These are phyloP conservation scores for maize (Zea mays) DNA, from an alignment of 176 grass and related monocot species.

Conservation along the genomic window DNA sequence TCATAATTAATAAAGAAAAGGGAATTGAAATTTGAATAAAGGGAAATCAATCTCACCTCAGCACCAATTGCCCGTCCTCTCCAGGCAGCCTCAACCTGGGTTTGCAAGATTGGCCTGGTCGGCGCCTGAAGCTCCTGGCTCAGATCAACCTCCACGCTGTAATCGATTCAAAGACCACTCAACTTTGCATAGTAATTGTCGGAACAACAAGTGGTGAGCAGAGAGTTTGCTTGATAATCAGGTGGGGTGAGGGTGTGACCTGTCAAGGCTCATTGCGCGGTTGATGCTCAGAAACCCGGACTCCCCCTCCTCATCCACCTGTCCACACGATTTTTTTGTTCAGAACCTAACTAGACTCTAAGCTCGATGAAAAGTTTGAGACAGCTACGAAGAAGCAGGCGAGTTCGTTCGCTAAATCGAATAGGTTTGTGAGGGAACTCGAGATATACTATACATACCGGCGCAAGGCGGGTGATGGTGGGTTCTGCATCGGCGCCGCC, in stretches of 20 bases:
- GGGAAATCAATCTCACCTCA: constrained; percentile 48
- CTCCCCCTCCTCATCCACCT: constrained; percentile 56
- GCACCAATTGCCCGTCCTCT: constrained; percentile 49
- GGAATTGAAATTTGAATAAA: not conserved
- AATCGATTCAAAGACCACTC: constrained; percentile 22
- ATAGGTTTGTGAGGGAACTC: not conserved
- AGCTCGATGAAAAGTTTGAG: not conserved
- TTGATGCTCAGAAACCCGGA: constrained; percentile 87
- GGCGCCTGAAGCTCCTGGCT: constrained; percentile 85
- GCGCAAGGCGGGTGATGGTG: constrained; percentile 36
- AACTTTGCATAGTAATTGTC: constrained; percentile 3
- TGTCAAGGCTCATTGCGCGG: constrained; percentile 80
- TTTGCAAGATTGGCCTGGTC: constrained; percentile 64
- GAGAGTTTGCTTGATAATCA: constrained; percentile 1
- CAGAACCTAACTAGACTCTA: constrained; percentile 8
- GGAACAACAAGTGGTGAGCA: constrained; percentile 8
- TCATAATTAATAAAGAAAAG: not conserved
- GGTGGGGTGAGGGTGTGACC: constrained; percentile 46
- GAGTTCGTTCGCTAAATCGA: not conserved
- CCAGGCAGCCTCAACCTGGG: constrained; percentile 80
- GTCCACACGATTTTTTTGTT: constrained; percentile 30
- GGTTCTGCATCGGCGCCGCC: constrained; percentile 45
- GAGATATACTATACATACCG: constrained; percentile 10
- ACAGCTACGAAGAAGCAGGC: not conserved
- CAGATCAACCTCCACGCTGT: constrained; percentile 86